Percentiles rank a stretch among this genome's conserved stretches.
phyloP scores from a whole-genome alignment of 306 rosid species.

The Arachis hypogaea region DNA sequence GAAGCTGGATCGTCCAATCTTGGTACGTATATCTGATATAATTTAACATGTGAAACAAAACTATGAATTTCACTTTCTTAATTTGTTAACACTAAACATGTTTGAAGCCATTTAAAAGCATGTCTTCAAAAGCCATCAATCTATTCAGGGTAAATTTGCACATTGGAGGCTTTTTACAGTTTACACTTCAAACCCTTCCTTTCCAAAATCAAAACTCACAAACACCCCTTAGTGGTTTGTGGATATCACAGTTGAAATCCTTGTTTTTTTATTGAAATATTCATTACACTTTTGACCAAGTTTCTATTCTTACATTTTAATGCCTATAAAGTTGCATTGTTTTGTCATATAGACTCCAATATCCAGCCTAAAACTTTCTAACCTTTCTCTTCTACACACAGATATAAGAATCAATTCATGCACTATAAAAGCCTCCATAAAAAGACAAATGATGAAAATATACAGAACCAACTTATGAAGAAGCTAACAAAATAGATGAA shows the following conservation, averaged over 20 bases:
- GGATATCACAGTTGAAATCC: not conserved
- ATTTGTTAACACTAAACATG: constrained; percentile 1
- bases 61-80: constrained; percentile 16
- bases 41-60: constrained; percentile 19
- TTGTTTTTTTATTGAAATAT: not conserved
- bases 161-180: too few species aligned
- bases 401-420: constrained; percentile 15
- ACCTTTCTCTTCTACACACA: not conserved
- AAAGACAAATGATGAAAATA: not conserved
- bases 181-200: too few species aligned
- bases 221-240: not conserved
- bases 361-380: not conserved
- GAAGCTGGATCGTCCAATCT: constrained; percentile 56
- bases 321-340: not conserved
- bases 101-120: constrained; percentile 8
- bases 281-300: constrained; percentile 3
- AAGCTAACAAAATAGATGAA: constrained; percentile 7
- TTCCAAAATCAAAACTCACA: too few species aligned
- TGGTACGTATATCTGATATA: constrained; percentile 49
- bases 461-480: not conserved
- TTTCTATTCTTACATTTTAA: not conserved
- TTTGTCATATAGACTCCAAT: not conserved
- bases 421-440: not conserved
- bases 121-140: constrained; percentile 18
- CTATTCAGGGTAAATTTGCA: not conserved